Percentiles rank a stretch among this genome's conserved stretches.
Conservation (phyloP, 2,329 filamentous ascomycete genomes). For the Macrophomina phaseolina region DNA sequence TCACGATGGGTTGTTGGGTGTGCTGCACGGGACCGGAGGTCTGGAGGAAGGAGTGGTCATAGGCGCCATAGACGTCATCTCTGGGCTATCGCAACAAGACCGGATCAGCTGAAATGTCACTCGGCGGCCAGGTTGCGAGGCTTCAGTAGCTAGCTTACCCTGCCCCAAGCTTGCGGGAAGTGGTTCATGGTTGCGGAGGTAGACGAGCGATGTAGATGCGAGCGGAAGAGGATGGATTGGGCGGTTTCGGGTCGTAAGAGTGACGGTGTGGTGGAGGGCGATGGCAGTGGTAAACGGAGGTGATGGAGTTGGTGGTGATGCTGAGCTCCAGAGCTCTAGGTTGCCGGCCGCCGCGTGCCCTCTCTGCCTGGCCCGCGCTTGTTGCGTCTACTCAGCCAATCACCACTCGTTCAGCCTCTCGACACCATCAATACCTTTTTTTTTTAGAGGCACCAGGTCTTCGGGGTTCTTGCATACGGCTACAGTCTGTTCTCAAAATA, state of each 20-base stretch:
- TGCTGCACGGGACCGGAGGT: conserved; percentile 75
- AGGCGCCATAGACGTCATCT: conserved; percentile 95
- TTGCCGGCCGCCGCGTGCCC: conserved; percentile 21
- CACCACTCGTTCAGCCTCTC: background rate
- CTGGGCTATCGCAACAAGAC: conserved; percentile 69
- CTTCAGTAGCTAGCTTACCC: conserved; percentile 53
- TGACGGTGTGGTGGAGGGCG: conserved; percentile 27
- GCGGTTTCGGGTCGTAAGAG: conserved; percentile 29
- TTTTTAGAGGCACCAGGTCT: background rate
- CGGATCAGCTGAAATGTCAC: conserved; percentile 20
- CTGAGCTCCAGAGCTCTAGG: conserved; percentile 24
- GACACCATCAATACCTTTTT: background rate
- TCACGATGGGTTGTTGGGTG: conserved; percentile 92
- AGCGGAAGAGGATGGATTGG: conserved; percentile 29
- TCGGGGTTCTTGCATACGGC: too few relatives aligned
- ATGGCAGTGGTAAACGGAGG: conserved; percentile 22
- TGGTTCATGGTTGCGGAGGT: conserved; percentile 62
- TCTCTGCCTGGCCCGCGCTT: conserved; percentile 21
- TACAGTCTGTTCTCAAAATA: too few relatives aligned
- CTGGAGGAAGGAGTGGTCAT: conserved; percentile 86
- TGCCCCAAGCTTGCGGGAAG: conserved; percentile 69
- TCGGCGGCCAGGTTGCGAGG: conserved; percentile 24
- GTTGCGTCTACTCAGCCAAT: conserved; percentile 16
- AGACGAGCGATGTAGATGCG: background rate
- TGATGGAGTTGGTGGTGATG: conserved; percentile 23